Conservation (phyloP, 164 flowering plant species). For the Tetracentron sinense region DNA sequence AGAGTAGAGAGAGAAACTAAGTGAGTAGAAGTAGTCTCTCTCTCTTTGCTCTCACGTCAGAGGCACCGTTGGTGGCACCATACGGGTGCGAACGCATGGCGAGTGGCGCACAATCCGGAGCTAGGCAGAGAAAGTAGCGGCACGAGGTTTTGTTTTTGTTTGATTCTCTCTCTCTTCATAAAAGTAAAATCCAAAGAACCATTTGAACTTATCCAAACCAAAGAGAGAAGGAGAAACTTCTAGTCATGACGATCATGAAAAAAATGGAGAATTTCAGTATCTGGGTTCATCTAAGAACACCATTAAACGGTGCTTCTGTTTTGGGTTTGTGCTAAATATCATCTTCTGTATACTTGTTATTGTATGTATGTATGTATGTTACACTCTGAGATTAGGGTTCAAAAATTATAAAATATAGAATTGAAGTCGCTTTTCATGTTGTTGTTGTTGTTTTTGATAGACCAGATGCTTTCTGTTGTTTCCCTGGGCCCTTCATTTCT, state of each 20-base stretch:
- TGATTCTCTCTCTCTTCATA: constrained; percentile 13
- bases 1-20: background rate
- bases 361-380: no score
- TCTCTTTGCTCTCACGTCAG: background rate
- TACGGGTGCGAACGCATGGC: constrained; percentile 48
- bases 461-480: no score
- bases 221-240: constrained; percentile 16
- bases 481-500: no score
- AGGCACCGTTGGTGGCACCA: constrained; percentile 57
- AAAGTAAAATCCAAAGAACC: constrained; percentile 3
- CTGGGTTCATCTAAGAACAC: no score
- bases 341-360: no score
- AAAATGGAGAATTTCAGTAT: background rate
- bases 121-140: constrained; percentile 25
- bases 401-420: no score
- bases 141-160: no score
- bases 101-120: constrained; percentile 52
- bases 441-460: no score
- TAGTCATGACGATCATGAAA: constrained; percentile 9
- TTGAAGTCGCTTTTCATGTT: no score
- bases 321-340: no score
- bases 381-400: no score
- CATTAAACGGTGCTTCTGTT: no score
- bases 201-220: constrained; percentile 49
- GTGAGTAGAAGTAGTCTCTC: background rate